Conservation (phyloP, 108 stramenopile species). For the Epithemia pelagica region DNA sequence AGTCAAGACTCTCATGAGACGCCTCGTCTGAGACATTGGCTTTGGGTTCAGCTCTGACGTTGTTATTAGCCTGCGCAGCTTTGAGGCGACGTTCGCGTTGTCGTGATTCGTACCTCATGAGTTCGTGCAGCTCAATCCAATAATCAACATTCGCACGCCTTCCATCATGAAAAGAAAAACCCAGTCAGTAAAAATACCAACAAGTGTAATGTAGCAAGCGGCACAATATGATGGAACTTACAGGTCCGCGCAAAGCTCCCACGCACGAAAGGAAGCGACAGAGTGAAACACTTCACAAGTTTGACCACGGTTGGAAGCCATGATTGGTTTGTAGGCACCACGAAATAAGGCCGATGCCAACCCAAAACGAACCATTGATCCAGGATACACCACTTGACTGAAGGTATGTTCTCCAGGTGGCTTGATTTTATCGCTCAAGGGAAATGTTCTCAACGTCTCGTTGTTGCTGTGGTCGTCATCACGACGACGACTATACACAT, state of each 20-base stretch:
- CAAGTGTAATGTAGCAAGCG: too few relatives aligned
- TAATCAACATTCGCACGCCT: conserved; percentile 42
- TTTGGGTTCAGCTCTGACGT: background rate
- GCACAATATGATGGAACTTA: too few relatives aligned
- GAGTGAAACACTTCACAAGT: conserved; percentile 32
- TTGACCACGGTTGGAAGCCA: background rate
- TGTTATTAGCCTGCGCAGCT: background rate
- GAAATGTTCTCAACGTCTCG: background rate
- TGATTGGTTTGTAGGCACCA: conserved; percentile 17
- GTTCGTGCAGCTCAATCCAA: conserved; percentile 36
- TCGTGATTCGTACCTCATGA: conserved; percentile 30
- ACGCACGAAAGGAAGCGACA: conserved; percentile 21
- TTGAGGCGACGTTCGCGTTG: background rate
- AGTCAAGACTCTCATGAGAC: conserved; percentile 14
- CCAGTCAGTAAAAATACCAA: too few relatives aligned
- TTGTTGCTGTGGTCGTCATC: conserved; percentile 5
- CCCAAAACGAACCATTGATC: conserved; percentile 54
- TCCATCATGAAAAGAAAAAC: too few relatives aligned
- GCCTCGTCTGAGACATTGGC: background rate
- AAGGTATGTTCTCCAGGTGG: conserved; percentile 32
- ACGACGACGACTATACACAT: conserved; percentile 5
- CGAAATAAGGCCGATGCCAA: conserved; percentile 31
- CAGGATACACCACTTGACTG: conserved; percentile 58
- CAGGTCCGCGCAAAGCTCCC: conserved; percentile 40
- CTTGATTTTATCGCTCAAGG: conserved; percentile 12